Percentiles rank a stretch among this genome's conserved stretches.
Evolutionary conservation across 495 filamentous ascomycete species (phyloP).

Genomic region (Aspergillus baeticus): DNA sequence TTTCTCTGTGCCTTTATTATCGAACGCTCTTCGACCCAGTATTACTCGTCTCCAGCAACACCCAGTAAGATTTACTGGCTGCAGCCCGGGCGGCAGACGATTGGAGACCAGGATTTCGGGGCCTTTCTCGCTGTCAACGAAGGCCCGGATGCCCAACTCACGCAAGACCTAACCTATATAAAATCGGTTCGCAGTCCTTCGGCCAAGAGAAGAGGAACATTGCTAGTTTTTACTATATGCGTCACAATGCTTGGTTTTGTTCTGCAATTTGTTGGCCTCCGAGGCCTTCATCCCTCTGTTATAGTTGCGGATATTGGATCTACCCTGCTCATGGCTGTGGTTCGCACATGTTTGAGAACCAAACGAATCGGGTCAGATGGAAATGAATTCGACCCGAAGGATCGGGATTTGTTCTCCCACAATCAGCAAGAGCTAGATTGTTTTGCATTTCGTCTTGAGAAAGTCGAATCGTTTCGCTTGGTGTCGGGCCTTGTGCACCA

Average conservation of each 20-base stretch:
- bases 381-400: conserved; percentile 24
- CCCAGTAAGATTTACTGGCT: conserved; percentile 44
- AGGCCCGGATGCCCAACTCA: conserved; percentile 15
- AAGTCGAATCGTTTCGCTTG: conserved; percentile 27
- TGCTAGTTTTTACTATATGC: conserved; percentile 21
- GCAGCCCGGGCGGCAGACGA: conserved; percentile 39
- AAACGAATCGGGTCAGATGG: conserved; percentile 34
- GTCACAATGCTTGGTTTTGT: conserved; percentile 48
- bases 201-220: neutral
- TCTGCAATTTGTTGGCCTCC: conserved; percentile 49
- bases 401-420: conserved; percentile 24
- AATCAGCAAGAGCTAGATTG: conserved; percentile 46
- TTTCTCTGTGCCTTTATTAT: conserved; percentile 42
- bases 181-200: conserved; percentile 29
- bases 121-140: conserved; percentile 35
- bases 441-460: conserved; percentile 38
- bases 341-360: conserved; percentile 47
- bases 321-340: conserved; percentile 45
- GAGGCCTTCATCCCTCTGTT: conserved; percentile 49
- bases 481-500: neutral
- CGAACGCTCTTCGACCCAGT: conserved; percentile 35
- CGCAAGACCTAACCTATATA: conserved; percentile 27
- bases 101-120: conserved; percentile 42
- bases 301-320: conserved; percentile 45
- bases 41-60: conserved; percentile 23